Base-by-base conservation (phyloP, 2,329 filamentous ascomycete species). In the Ceratocystis eucalypticola region DNA sequence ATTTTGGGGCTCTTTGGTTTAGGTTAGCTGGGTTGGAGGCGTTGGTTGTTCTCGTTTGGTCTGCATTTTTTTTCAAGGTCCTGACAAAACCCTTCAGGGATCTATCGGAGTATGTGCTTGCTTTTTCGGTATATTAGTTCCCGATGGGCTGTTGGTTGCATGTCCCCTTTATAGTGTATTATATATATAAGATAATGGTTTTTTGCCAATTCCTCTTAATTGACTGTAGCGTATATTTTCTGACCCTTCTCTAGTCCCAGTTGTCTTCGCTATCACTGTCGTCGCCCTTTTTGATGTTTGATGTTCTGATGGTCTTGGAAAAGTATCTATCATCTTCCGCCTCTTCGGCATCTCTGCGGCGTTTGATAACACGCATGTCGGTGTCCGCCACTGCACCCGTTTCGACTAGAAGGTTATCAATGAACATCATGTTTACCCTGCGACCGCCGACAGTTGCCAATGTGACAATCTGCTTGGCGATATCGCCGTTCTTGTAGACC, bases 401-500 rank as follows among this genome's bases (percentile, higher is more conserved):
- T 61, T 91, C 88, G 1, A 96, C 82, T 46, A 99, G 78, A 50
- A 97, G 74, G 70, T 86, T 84, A 74, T 97, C 91, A 68, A 97
- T 77, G 73, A 95, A 86, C 76, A 83, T 77, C 78, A 91, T 81
- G 70, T 80, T 85, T 66, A 87, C 90, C 69, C 82, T 81, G 2
- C 83, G 81, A 3, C 94, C 94, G 8, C 85, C 85, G 59, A 97
- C 76, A 65, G 90, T 89, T 71, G 84, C 82, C 70, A 99, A 77
- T 3, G 93, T 97, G n/a, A 99, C 88, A 64, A 96, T 77, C 76
- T 99, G 94, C 77, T 86, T 90, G 74, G 86, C 86, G 70, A 99
- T 96, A 74, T 99, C 90, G 20, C 91, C 91, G 71, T 96, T 91
- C 74, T 87, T 88, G 77, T 99, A 99, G 0, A 96, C 84, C 69